Base-by-base conservation (phyloP, 1,284 basidiomycete species). In the Ceratobasidium sp. region DNA sequence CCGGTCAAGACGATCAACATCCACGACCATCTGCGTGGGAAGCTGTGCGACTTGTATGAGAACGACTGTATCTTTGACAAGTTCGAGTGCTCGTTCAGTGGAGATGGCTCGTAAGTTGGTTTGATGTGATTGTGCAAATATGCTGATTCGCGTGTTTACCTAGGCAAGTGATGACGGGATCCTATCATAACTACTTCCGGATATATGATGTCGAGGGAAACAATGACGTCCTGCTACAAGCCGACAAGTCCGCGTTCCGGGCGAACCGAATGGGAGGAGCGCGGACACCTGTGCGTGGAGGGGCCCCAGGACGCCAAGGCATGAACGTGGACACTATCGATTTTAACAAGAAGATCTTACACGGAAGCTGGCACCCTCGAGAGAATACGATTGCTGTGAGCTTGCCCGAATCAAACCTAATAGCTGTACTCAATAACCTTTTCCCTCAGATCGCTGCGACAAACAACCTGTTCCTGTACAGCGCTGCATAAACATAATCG, bases 51-150 rank as follows among this genome's bases (percentile, higher is more conserved):
- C 85, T 86, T 99, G 80, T 99, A 99, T 84, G 98, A 99, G 88
- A 99, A 99, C 84, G 98, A 99, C 85, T 99, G 97, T 86, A 99
- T 99, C 84, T 99, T 99, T 85, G 98, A 99, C 89, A 99, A 99
- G 86, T 99, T 99, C 82, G 98, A 98, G 86, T 98, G 96, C 84
- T 94, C 95, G 38, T 98, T 96, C 92, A 94, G 94, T 81, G 96
- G 97, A 50, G 94, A 97, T 83, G 96, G 97, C 85, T 92, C 93
- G 96, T 98, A 85, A 84, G 96, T 91, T 35, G 50, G n/a, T 18
- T 65, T 62, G 66, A 23, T 44, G 54, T 30, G 23, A n/a, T 59
- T 75, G 77, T 60, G 75, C 70, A 52, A 68, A 59, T 67, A 79
- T 67, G 14, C 59, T 75, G 79, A 62, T 33, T 66, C 68, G 74